phyloP scores from a whole-genome alignment of 2,329 filamentous ascomycete genomes.

The Whalleya microplaca region DNA sequence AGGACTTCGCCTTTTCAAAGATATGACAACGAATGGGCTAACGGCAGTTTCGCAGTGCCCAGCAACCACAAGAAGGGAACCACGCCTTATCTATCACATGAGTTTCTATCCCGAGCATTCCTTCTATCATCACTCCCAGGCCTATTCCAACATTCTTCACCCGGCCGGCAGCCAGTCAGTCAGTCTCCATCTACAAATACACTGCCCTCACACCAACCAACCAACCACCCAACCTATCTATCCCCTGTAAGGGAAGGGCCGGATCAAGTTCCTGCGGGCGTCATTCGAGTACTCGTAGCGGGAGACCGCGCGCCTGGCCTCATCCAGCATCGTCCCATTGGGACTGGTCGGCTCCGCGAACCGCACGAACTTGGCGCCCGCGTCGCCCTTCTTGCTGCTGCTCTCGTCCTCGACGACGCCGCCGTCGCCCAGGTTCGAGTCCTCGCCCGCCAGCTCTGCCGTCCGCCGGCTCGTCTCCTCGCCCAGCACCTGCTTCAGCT shows the following conservation, averaged over 20 bases:
- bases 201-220: neutral
- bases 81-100: neutral
- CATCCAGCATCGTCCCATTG: constrained; percentile 14
- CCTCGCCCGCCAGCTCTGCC: neutral
- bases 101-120: neutral
- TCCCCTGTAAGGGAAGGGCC: neutral
- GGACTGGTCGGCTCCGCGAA: constrained; percentile 9
- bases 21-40: neutral
- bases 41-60: neutral
- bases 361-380: constrained; percentile 16
- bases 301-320: constrained; percentile 15
- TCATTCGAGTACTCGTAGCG: neutral
- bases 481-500: neutral
- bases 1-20: neutral
- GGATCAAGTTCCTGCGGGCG: neutral
- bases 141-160: too few species aligned
- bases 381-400: neutral
- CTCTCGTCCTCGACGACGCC: neutral
- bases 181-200: neutral
- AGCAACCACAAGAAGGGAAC: neutral
- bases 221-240: neutral
- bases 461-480: neutral
- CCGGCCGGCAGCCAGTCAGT: too few species aligned
- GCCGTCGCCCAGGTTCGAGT: neutral
- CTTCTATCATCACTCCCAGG: too few species aligned